Percentiles rank a stretch among this genome's conserved stretches.
Conservation (phyloP, 768 basidiomycete genomes). For the Boletus sensibilis region DNA sequence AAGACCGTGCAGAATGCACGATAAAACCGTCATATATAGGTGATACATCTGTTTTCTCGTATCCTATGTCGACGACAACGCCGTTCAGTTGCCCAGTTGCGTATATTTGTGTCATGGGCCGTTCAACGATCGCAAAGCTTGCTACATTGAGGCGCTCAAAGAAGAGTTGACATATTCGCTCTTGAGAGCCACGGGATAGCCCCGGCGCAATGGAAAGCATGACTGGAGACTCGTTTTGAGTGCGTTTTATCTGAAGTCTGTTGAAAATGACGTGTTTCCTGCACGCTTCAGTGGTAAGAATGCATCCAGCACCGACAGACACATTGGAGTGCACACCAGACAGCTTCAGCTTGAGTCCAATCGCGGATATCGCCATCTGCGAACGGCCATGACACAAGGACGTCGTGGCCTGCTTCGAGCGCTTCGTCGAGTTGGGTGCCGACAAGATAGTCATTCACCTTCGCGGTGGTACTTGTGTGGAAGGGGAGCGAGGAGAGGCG, state of each 20-base stretch:
- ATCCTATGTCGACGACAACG: conserved; percentile 79
- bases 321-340: conserved; percentile 60
- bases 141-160: conserved; percentile 93
- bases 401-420: conserved; percentile 66
- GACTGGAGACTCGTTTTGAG: conserved; percentile 85
- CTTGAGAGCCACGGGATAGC: conserved; percentile 64
- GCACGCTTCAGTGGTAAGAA: conserved; percentile 12
- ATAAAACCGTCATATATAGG: conserved; percentile 76
- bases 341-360: conserved; percentile 84
- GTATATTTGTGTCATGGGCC: conserved; percentile 82
- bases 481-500: conserved; percentile 49
- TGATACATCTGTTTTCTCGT: conserved; percentile 71
- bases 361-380: conserved; percentile 68
- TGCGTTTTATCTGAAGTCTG: conserved; percentile 70
- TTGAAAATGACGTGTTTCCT: conserved; percentile 87
- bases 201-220: conserved; percentile 68
- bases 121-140: conserved; percentile 75
- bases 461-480: conserved; percentile 41
- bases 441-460: conserved; percentile 79
- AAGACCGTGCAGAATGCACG: conserved; percentile 50
- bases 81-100: conserved; percentile 70
- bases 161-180: conserved; percentile 77
- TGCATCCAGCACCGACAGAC: background rate
- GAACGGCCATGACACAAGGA: conserved; percentile 82
- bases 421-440: conserved; percentile 81